Evolutionary conservation across 2,329 filamentous ascomycete species (phyloP), one percentile per base, ranked within the genome.

Genomic region (Aphanoascus verrucosus): DNA sequence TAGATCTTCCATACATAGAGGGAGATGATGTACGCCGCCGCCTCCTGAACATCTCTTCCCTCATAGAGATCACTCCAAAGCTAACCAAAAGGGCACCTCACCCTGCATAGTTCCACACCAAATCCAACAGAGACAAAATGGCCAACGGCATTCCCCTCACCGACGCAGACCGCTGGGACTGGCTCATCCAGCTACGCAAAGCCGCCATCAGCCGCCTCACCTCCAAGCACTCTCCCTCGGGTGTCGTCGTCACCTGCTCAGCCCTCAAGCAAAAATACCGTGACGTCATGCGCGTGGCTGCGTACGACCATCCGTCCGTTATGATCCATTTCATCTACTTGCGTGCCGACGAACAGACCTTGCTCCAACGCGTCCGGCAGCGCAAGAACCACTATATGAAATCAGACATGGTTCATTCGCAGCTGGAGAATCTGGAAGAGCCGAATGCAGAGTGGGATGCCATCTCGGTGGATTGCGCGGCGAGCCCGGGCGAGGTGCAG

Each of bases 221-320:
- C 9, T 64, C 67, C 6, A 64, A 63, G 12, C 59, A 63, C 31
- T 41, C 56, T 2, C 76, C 79, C 15, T 72, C 78, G 31, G 85
- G 88, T 47, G 93, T 96, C n/a, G 87, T 98, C 48, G 80, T 98
- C 56, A 95, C 93, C 51, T 98, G 93, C 77, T 95, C 88, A 11
- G 93, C 91, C 1, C 79, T 98, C 52, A 97, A 97, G 77, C 86
- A 87, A 68, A 96, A 94, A 73, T 98, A 98, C 76, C 84, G 93
- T 62, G 93, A 98, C 63, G 86, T 91, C 58, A 88, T 93, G 67
- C 82, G 87, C 32, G 83, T 90, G 7, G 86, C 86, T 6, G 82
- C 83, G 14, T 89, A 90, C 72, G 85, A 85, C 68, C 77, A 83
- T 59, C 80, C 82, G 52, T 78, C 79, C 52, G 79, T 90, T n/a